Evolutionary conservation across 148 eudicot genomes (phyloP).

Genomic region (Camellia japonica): DNA sequence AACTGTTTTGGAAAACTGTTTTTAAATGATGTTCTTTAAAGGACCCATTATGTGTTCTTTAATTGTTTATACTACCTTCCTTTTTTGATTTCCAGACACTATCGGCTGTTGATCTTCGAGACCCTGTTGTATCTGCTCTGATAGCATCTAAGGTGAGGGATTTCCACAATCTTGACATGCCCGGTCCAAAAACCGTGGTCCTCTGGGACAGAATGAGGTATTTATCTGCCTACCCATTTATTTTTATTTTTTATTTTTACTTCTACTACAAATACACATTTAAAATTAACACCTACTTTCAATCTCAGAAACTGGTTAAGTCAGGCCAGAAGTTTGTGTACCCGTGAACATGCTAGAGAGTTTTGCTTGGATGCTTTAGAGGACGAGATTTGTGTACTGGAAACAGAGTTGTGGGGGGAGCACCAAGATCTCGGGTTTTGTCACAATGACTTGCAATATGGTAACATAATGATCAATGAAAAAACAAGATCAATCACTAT

Average conservation of each 20-base stretch:
- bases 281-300: background rate
- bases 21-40: too few species aligned
- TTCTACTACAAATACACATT: background rate
- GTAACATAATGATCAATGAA: conserved; percentile 90
- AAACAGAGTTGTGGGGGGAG: conserved; percentile 42
- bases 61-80: background rate
- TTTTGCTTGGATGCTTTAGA: conserved; percentile 56
- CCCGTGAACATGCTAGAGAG: conserved; percentile 45
- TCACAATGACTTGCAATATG: conserved; percentile 93
- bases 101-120: conserved; percentile 72
- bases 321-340: conserved; percentile 62
- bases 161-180: conserved; percentile 83
- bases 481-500: conserved; percentile 56
- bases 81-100: conserved; percentile 60
- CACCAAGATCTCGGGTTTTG: conserved; percentile 67
- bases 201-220: conserved; percentile 84
- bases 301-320: conserved; percentile 59
- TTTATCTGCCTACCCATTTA: background rate
- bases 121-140: conserved; percentile 60
- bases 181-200: conserved; percentile 57
- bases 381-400: conserved; percentile 54
- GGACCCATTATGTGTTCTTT: too few species aligned
- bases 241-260: background rate
- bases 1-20: too few species aligned
- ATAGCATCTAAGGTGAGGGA: conserved; percentile 84